Conservation (phyloP, 2,329 filamentous ascomycete genomes). For the Rachicladosporium sp. region DNA sequence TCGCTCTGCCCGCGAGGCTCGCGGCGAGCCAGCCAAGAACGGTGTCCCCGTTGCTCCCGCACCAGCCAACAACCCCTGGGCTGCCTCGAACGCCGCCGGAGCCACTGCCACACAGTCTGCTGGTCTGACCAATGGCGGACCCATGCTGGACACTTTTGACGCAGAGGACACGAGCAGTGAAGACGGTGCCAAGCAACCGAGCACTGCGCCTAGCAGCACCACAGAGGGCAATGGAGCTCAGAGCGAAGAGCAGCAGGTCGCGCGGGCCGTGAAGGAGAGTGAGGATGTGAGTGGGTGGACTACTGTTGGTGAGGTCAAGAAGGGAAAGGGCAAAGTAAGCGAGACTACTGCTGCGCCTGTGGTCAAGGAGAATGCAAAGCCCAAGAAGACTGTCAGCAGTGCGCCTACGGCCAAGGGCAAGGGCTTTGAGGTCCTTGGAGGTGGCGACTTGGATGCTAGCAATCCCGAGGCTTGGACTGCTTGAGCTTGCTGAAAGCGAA, state of each 20-base stretch:
- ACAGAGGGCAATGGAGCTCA: slow-evolving; percentile 30
- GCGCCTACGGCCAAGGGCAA: too few species aligned
- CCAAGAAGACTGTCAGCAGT: too few species aligned
- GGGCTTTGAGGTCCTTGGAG: too few species aligned
- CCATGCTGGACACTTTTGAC: slow-evolving; percentile 41
- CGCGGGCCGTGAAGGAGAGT: slow-evolving; percentile 34
- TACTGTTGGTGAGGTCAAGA: slow-evolving; percentile 43
- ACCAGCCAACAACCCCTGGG: slow-evolving; percentile 44
- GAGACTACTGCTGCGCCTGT: too few species aligned
- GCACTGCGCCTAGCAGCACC: slow-evolving; percentile 26
- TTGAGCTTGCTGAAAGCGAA: too few species aligned
- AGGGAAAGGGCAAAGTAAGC: slow-evolving; percentile 41
- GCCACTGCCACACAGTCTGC: slow-evolving; percentile 11
- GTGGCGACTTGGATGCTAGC: too few species aligned
- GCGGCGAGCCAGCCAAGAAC: slow-evolving; percentile 73
- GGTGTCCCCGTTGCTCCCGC: slow-evolving; percentile 42
- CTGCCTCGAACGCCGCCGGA: slow-evolving; percentile 20
- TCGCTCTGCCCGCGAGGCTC: slow-evolving; percentile 65
- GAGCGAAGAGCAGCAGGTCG: slow-evolving; percentile 49
- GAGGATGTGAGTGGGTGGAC: slow-evolving; percentile 46
- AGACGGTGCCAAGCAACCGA: slow-evolving; percentile 24
- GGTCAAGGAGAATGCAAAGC: too few species aligned
- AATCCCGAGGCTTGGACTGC: too few species aligned
- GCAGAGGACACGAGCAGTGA: slow-evolving; percentile 29
- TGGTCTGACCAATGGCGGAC: slow-evolving; percentile 10